Base-by-base conservation (phyloP, 2,329 filamentous ascomycete species). In the Exophiala xenobiotica region DNA sequence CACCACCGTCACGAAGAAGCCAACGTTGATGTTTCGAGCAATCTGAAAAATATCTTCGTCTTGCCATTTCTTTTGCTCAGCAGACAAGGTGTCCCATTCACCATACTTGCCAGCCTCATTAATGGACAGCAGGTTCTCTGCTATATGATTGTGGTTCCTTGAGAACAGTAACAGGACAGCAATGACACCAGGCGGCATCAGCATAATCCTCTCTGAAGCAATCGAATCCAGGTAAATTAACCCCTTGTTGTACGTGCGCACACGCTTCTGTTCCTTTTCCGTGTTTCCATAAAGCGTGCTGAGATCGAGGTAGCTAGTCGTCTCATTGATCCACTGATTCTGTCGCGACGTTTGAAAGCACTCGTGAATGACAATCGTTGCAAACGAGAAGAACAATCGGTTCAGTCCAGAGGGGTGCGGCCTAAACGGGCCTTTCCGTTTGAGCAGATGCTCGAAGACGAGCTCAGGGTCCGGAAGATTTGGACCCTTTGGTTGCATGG, bases 41-140 rank as follows among this genome's bases (percentile, higher is more conserved):
- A 74, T 58, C 53, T 77, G 74, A 60, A 77, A 77, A 50, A 76
- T 67, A 47, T 77, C 74, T 42, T 76, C 70, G 61, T 73, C 74
- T 69, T 75, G 72, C 67, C 71, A 70, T 59, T 63, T 63, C 59
- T 70, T 67, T 42, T 69, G 42, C 40, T 68, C 63, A 23, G 68
- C 64, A 44, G 63, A 64, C 11, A 75, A 61, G 4, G 46, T 62
- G 4, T 72, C 66, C 73, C 70, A 74, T 3, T 63, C 56, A 39
- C 67, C 68, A 51, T 74, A 76, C 49, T 70, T 72, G 8, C 71
- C 71, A 4, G 69, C 61, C 46, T 76, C 73, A 53, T 76, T 75
- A 43, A 76, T 63, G 16, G 66, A 66, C 7, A 70, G 54, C 38
- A 76, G 60, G 26, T 66, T 63, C 44, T 70, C 59, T 3, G 67